Base-by-base conservation (phyloP, 257 asterid species). In the Oldenlandia corymbosa region DNA sequence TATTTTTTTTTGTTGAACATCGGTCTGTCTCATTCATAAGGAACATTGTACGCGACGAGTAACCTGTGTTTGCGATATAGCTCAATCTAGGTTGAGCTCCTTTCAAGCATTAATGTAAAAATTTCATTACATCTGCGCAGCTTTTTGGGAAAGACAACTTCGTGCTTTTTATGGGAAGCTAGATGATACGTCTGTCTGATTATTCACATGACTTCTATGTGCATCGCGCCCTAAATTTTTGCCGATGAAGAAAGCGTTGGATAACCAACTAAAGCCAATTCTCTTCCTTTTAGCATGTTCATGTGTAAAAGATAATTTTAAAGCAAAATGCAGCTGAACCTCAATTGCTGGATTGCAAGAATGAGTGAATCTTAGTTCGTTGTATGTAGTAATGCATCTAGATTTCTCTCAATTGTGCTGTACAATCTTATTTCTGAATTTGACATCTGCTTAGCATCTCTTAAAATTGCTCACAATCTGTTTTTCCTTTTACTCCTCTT, bases 401-500 rank as follows among this genome's bases (percentile, higher is more conserved):
- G 62, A 55, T 43, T 54, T 9, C 30, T 34, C 26, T 16, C 8
- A 27, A n/a, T n/a, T 71, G 32, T 73, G 45, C 65, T 20, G 1
- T 58, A 32, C 26, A 13, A 7, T 68, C 53, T 17, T 43, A 23
- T 31, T 45, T 11, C 8, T 32, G 31, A 3, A 21, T 7, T 50
- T 34, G 26, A 50, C 54, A 27, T 42, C 39, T 41, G 9, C 20
- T 65, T 7, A 21, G 36, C 61, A 59, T 60, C 28, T 51, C 57
- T 39, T 64, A 47, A 18, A 62, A 18, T 31, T 58, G 31, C 24
- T 68, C 9, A 48, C 39, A 30, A 31, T 41, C 24, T 18, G n/a
- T 17, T 43, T 30, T 42, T 60, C 60, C 39, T 66, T 56, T 65
- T 53, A 12, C 16, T 64, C 13, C 16, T 69, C 52, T 73, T 64